phyloP scores from a whole-genome alignment of 1,284 basidiomycete species.

The Jaminaea rosea region DNA sequence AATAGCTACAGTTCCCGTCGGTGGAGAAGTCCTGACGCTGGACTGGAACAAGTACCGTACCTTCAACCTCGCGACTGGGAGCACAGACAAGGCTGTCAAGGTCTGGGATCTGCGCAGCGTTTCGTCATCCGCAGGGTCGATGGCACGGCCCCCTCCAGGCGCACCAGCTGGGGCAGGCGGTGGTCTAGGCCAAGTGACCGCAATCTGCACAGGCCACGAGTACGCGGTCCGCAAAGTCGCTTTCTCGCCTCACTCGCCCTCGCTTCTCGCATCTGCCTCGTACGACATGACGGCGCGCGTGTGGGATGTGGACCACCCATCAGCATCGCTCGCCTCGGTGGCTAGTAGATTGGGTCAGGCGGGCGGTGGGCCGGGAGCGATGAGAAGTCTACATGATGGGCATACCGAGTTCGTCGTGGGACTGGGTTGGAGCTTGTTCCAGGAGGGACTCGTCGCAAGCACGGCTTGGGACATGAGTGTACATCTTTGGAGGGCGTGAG shows the following conservation, averaged over 20 bases:
- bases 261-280: conserved; percentile 70
- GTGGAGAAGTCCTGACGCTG: conserved; percentile 55
- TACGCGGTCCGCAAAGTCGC: conserved; percentile 52
- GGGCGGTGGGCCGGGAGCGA: conserved; percentile 52
- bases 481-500: conserved; percentile 66
- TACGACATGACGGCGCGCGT: conserved; percentile 95
- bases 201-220: conserved; percentile 48
- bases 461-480: conserved; percentile 83
- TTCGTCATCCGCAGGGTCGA: conserved; percentile 7
- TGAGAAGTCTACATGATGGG: conserved; percentile 61
- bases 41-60: conserved; percentile 91
- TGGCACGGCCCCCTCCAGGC: conserved; percentile 9
- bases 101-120: conserved; percentile 61
- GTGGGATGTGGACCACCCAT: conserved; percentile 51
- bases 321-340: conserved; percentile 5
- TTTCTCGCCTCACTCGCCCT: conserved; percentile 56
- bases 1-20: conserved; percentile 22
- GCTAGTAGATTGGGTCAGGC: conserved; percentile 55
- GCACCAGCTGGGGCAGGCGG: conserved; percentile 16
- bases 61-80: conserved; percentile 65
- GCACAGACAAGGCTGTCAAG: conserved; percentile 69
- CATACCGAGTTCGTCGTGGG: conserved; percentile 95
- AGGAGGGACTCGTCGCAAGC: conserved; percentile 72
- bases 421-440: conserved; percentile 71
- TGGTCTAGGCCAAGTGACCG: conserved; percentile 10